Conservation (phyloP, 2,329 filamentous ascomycete species). For the Immersiporthe knoxdaviesiana region DNA sequence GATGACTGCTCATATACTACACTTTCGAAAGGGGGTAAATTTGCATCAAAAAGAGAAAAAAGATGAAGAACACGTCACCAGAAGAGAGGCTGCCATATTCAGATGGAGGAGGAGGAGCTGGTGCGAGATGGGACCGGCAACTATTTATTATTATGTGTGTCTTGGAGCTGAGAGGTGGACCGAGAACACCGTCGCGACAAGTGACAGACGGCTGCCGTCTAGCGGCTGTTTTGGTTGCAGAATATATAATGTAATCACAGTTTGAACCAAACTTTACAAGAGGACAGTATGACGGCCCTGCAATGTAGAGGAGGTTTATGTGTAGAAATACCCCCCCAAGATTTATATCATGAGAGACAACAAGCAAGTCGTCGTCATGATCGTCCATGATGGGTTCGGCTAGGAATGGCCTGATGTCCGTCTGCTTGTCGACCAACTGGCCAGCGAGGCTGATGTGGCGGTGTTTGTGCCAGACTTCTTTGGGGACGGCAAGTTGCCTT, state of each 20-base stretch:
- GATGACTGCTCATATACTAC: not conserved
- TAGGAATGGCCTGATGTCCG: constrained; percentile 53
- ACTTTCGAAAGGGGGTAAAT: not conserved
- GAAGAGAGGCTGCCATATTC: not conserved
- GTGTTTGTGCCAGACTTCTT: constrained; percentile 57
- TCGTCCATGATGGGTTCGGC: constrained; percentile 56
- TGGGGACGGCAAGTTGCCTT: constrained; percentile 7
- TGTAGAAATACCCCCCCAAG: not conserved
- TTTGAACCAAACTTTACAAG: not conserved
- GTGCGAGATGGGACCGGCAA: not conserved
- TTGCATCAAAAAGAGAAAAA: not conserved
- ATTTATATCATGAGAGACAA: constrained; percentile 45
- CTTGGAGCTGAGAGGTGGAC: not conserved
- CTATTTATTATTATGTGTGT: not conserved
- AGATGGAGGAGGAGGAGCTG: not conserved
- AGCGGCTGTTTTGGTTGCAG: not conserved
- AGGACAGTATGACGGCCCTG: not conserved
- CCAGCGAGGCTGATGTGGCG: constrained; percentile 46
- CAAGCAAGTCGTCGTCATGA: constrained; percentile 47
- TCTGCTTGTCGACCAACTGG: constrained; percentile 53
- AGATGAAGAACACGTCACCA: not conserved
- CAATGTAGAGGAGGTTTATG: not conserved
- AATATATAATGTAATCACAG: constrained; percentile 4
- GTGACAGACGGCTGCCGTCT: not conserved
- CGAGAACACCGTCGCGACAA: not conserved